Conservation (phyloP, 2,329 filamentous ascomycete species). For the Colletotrichum limetticola region DNA sequence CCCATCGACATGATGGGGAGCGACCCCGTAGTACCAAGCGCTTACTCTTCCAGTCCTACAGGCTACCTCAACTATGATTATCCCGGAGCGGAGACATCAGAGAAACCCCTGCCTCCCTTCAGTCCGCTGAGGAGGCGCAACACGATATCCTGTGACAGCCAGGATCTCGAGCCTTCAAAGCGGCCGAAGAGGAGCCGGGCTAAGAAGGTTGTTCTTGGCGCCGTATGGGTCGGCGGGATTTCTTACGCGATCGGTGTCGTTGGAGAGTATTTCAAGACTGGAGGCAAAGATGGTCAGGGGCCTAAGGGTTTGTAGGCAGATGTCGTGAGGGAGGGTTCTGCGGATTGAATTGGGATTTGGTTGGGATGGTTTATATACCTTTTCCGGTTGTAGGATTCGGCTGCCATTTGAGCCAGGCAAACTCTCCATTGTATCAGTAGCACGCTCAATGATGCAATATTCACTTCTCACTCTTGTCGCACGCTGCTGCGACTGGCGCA, state of each 20-base stretch:
- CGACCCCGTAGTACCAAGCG: conserved; percentile 51
- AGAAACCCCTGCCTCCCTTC: conserved; percentile 50
- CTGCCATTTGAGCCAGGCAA: background rate
- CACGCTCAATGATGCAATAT: conserved; percentile 5
- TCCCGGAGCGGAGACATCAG: conserved; percentile 42
- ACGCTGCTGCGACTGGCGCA: background rate
- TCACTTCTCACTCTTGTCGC: background rate
- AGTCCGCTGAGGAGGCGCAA: conserved; percentile 49
- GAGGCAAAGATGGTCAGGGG: conserved; percentile 54
- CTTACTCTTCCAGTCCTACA: conserved; percentile 72
- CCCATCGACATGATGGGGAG: conserved; percentile 68
- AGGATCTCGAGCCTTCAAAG: conserved; percentile 50
- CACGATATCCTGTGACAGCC: conserved; percentile 54
- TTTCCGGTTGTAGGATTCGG: background rate
- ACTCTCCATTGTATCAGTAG: conserved; percentile 15
- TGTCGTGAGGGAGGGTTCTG: too few species aligned
- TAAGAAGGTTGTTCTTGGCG: conserved; percentile 63
- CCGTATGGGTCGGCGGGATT: conserved; percentile 63
- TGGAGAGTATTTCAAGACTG: conserved; percentile 66
- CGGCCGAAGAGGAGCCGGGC: conserved; percentile 53
- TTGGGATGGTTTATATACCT: background rate
- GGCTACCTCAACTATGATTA: conserved; percentile 72
- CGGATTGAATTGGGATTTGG: background rate
- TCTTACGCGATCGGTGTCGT: conserved; percentile 69
- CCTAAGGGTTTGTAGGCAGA: conserved; percentile 34